Base-by-base conservation (phyloP, 169 alveolate species). In the Plasmodium berghei region DNA sequence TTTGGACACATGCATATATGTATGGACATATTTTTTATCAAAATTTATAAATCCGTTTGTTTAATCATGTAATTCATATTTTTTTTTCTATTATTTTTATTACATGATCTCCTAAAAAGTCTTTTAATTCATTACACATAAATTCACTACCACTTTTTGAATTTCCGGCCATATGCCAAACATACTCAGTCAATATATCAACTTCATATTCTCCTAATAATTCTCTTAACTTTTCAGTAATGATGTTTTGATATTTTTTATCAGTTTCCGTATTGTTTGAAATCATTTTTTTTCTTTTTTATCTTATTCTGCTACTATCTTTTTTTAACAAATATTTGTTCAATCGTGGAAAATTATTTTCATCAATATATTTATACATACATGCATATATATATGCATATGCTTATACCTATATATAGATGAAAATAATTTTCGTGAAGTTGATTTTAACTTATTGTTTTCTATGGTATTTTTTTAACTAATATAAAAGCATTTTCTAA, bases 141-240 rank as follows among this genome's bases (percentile, higher is more conserved):
- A 63, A 66, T 40, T 86, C 88, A 14, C 72, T 54, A 45, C 87
- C 62, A 16, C 87, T 63, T 63, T 86, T 62, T 16, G 61, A 69
- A 52, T 70, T 86, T 5, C 73, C 83, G 9, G 88, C 88, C 92
- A 86, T 86, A 24, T 86, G 92, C 92, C 92, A 86, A 10, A 70
- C 92, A 59, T 86, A 86, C 12, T 86, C 92, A 3, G 87, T 86
- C 28, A 86, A 24, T 86, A 86, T 70, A 49, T 86, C 92, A 0
- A 86, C 92, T 67, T 73, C 92, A 73, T 86, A 62, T 70, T 86
- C 92, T 28, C 86, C 86, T 54, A 86, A 26, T 3, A 86, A n/a
- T 34, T 72, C 83, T 59, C 92, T 61, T 40, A 86, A 69, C 10
- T 86, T 73, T 34, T 72, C 87, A 20, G 92, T 86, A 14, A 86